Base-by-base conservation (phyloP, 768 basidiomycete genomes). In the Clathrus columnatus region DNA sequence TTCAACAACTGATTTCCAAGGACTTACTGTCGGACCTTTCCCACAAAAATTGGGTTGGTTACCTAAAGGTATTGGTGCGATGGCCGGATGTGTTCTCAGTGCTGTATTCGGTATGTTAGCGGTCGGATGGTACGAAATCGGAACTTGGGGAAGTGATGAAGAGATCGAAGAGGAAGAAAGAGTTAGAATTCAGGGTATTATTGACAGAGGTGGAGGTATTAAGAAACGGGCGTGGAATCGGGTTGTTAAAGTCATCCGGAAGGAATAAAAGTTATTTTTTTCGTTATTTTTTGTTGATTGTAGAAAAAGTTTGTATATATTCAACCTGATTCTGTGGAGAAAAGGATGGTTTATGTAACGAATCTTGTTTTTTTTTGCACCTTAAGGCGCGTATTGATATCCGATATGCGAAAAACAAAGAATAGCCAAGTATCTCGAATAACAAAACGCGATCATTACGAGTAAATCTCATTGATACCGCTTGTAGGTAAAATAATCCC, bases 91-190 rank as follows among this genome's bases (percentile, higher is more conserved):
- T 64, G 83, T 97, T 32, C 70, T 97, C 52, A 80, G 89, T 1
- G 93, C 91, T 1, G 72, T 88, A 14, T 59, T 95, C 36, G 95
- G 95, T 0, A 87, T 96, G 84, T 59, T 73, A 7, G 77, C 81
- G 1, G 88, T 95, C 27, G 72, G 82, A 36, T 98, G 93, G 91
- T 98, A 98, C 69, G 72, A 85, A 32, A 72, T 83, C 46, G 89
- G 90, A n/a, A 81, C 80, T 4, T 71, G 71, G 55, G 72, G 89
- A 57, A 78, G 85, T 45, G 91, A 91, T 42, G 83, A 83, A 60
- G 92, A 95, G 71, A 76, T 90, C 30, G 90, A 91, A 66, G 73
- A 77, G 18, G 87, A 90, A 68, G 80, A 79, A 51, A 70, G 76
- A 59, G 68, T 70, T 59, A 70, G 75, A 54, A 69, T 84, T 8